These are phyloP conservation scores for Hermanozyma aechmeae DNA, from an alignment of 805 yeast species.

Conservation along the genomic window DNA sequence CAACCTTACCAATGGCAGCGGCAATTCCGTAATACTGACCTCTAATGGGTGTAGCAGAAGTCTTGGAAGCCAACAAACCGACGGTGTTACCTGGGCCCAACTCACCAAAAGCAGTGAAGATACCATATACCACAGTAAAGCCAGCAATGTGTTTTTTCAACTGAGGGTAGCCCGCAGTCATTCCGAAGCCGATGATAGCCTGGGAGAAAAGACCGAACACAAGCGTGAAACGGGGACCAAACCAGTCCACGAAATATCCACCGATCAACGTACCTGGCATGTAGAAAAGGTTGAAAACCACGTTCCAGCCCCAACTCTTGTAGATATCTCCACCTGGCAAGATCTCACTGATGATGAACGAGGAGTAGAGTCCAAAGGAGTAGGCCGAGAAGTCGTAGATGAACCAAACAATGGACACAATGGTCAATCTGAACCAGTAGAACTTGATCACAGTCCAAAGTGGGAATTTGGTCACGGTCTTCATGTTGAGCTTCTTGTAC, in stretches of 20 bases:
- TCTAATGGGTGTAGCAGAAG: constrained; percentile 78
- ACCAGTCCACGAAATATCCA: constrained; percentile 72
- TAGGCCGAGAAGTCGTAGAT: constrained; percentile 82
- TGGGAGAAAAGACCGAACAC: constrained; percentile 61
- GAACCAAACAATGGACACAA: constrained; percentile 81
- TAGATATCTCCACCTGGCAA: constrained; percentile 55
- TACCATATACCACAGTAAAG: constrained; percentile 81
- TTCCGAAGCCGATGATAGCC: constrained; percentile 70
- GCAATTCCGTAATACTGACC: constrained; percentile 88
- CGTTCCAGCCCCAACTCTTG: constrained; percentile 85
- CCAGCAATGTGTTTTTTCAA: constrained; percentile 60
- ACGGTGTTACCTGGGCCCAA: constrained; percentile 92
- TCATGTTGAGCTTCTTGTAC: constrained; percentile 63
- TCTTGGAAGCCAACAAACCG: constrained; percentile 80
- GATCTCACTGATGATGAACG: constrained; percentile 53
- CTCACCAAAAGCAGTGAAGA: constrained; percentile 81
- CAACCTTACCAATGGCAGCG: constrained; percentile 86
- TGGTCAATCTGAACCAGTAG: constrained; percentile 70
- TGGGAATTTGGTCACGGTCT: constrained; percentile 49
- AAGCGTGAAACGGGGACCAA: constrained; percentile 85
- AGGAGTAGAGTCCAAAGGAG: constrained; percentile 79
- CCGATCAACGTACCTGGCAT: constrained; percentile 87
- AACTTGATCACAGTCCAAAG: constrained; percentile 61
- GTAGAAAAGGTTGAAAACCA: constrained; percentile 79
- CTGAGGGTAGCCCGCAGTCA: constrained; percentile 61